Evolutionary conservation across 2,329 filamentous ascomycete species (phyloP).

Genomic region (Xylaria sp.): DNA sequence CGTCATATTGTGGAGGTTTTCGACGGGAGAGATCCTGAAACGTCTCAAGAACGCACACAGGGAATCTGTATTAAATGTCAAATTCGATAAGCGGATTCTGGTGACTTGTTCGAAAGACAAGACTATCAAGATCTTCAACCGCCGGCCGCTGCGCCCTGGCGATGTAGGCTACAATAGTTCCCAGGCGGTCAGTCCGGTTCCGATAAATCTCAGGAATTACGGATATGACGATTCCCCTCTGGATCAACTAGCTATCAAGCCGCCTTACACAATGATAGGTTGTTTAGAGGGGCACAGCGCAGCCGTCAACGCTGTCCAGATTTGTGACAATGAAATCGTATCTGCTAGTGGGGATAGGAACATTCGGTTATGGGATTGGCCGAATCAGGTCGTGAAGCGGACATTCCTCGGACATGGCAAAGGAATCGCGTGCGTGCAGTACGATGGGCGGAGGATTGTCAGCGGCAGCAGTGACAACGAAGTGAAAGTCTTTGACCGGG

Average conservation of each 20-base stretch:
- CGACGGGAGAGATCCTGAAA: slow-evolving; percentile 77
- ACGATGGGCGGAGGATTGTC: slow-evolving; percentile 86
- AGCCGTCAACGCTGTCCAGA: slow-evolving; percentile 93
- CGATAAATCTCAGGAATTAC: slow-evolving; percentile 48
- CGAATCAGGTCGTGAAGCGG: slow-evolving; percentile 66
- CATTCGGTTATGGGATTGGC: slow-evolving; percentile 93
- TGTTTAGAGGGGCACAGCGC: slow-evolving; percentile 78
- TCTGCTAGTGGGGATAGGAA: slow-evolving; percentile 91
- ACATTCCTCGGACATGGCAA: slow-evolving; percentile 86
- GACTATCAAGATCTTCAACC: slow-evolving; percentile 93
- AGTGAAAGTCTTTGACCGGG: slow-evolving; percentile 88
- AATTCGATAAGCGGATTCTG: slow-evolving; percentile 84
- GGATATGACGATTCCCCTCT: slow-evolving; percentile 43
- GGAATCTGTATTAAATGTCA: slow-evolving; percentile 89
- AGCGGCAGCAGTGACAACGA: slow-evolving; percentile 95
- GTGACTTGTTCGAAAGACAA: slow-evolving; percentile 98
- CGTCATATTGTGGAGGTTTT: slow-evolving; percentile 90
- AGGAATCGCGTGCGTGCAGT: slow-evolving; percentile 96
- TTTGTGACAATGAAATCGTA: slow-evolving; percentile 78
- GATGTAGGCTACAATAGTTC: slow-evolving; percentile 50
- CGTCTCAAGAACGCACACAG: slow-evolving; percentile 70
- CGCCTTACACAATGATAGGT: slow-evolving; percentile 72
- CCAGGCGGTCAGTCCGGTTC: slow-evolving; percentile 46
- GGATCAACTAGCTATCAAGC: slow-evolving; percentile 47
- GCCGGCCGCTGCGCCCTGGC: slow-evolving; percentile 58